Evolutionary conservation across 2,329 filamentous ascomycete species (phyloP).

Genomic region (Hymenoscyphus albidus): DNA sequence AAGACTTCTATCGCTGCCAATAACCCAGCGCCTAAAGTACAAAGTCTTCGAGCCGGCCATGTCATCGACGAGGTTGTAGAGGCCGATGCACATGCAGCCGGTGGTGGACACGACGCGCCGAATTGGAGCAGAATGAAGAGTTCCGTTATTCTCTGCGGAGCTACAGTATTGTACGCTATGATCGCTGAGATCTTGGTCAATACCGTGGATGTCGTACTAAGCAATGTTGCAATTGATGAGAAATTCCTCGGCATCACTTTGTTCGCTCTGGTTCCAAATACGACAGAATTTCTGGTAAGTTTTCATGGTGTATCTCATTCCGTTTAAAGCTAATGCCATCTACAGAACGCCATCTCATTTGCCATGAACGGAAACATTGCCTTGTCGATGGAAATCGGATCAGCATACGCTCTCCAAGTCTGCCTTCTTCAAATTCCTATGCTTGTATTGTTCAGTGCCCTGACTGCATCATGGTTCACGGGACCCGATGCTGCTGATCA

Average conservation of each 20-base stretch:
- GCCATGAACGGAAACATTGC: conserved; percentile 99
- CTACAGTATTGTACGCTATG: conserved; percentile 89
- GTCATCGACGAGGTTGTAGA: conserved; percentile 27
- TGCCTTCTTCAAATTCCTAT: conserved; percentile 92
- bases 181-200: conserved; percentile 97
- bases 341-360: conserved; percentile 89
- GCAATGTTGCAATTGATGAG: conserved; percentile 87
- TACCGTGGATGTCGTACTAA: conserved; percentile 92
- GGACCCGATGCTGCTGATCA: conserved; percentile 52
- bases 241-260: conserved; percentile 97
- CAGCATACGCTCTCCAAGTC: conserved; percentile 93
- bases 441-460: conserved; percentile 83
- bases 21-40: conserved; percentile 29
- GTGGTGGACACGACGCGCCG: conserved; percentile 89
- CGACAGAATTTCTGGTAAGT: conserved; percentile 89
- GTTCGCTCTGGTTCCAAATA: conserved; percentile 95
- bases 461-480: conserved; percentile 59
- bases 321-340: background rate
- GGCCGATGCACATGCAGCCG: conserved; percentile 42
- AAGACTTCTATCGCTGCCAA: conserved; percentile 44
- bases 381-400: conserved; percentile 97
- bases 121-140: conserved; percentile 96
- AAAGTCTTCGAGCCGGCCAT: conserved; percentile 31
- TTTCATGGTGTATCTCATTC: background rate
- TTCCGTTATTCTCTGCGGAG: conserved; percentile 79